A percentile compares a stretch with the other conserved stretches of the same genome.
Conservation (phyloP, 257 asterid species). For the Thymus mandschuricus region DNA sequence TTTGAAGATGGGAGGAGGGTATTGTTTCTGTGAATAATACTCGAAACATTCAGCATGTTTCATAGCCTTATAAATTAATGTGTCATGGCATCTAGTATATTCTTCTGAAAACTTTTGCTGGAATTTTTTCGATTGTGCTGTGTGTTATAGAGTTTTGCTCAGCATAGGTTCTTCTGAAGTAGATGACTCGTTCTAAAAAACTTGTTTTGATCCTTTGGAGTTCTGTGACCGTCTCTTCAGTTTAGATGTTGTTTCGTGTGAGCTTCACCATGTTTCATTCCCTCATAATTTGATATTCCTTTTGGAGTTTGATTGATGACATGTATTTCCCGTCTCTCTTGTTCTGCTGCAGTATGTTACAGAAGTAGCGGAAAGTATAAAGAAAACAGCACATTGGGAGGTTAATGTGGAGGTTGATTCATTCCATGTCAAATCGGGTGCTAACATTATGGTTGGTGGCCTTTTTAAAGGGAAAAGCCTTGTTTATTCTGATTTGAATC, state of each 20-base stretch:
- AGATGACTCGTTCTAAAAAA: not conserved
- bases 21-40: not conserved
- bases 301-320: conserved; percentile 6
- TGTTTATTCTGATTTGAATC: conserved; percentile 90
- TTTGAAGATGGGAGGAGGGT: not conserved
- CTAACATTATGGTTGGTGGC: conserved; percentile 75
- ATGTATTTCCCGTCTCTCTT: not conserved
- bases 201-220: not conserved
- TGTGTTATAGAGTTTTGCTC: not conserved
- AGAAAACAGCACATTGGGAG: conserved; percentile 86
- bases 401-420: conserved; percentile 84
- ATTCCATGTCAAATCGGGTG: conserved; percentile 74
- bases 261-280: not conserved
- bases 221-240: not conserved
- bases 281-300: not conserved
- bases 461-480: conserved; percentile 84
- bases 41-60: not conserved
- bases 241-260: not conserved
- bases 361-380: conserved; percentile 63
- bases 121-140: not conserved
- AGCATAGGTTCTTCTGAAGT: not conserved
- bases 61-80: too few relatives aligned
- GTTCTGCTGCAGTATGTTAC: conserved; percentile 70
- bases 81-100: too few relatives aligned
- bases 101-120: not conserved